phyloP scores from a whole-genome alignment of 305 asterid species.

The Fraxinus floribunda region DNA sequence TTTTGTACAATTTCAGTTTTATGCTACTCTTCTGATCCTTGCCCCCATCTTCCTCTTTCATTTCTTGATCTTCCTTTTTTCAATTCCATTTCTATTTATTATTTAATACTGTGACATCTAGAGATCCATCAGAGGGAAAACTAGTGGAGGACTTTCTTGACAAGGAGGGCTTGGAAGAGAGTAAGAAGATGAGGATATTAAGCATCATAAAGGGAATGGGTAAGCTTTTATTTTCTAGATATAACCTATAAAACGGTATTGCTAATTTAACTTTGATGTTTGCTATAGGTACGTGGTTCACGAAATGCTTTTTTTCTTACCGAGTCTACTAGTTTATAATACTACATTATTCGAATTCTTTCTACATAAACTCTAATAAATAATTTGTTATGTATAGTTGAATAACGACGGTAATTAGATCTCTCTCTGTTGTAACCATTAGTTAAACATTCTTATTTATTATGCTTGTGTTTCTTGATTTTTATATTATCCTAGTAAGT shows the following conservation, averaged over 20 bases:
- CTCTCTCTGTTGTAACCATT: background rate
- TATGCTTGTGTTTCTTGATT: background rate
- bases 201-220: slow-evolving; percentile 86
- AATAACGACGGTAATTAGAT: background rate
- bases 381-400: background rate
- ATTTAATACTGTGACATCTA: slow-evolving; percentile 27
- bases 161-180: slow-evolving; percentile 61
- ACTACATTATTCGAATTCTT: background rate
- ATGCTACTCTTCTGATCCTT: background rate
- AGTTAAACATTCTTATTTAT: background rate
- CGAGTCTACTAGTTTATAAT: background rate
- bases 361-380: background rate
- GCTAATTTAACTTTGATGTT: background rate
- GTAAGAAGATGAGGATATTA: slow-evolving; percentile 47
- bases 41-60: slow-evolving; percentile 4
- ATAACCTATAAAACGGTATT: background rate
- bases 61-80: background rate
- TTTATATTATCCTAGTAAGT: background rate
- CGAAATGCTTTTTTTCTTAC: background rate
- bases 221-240: slow-evolving; percentile 26
- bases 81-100: background rate
- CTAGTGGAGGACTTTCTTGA: slow-evolving; percentile 79
- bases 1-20: background rate
- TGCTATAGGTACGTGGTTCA: background rate
- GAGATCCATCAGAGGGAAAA: slow-evolving; percentile 76